These are phyloP conservation scores for Avicennia marina DNA, from an alignment of 257 asterid species.

Conservation along the genomic window DNA sequence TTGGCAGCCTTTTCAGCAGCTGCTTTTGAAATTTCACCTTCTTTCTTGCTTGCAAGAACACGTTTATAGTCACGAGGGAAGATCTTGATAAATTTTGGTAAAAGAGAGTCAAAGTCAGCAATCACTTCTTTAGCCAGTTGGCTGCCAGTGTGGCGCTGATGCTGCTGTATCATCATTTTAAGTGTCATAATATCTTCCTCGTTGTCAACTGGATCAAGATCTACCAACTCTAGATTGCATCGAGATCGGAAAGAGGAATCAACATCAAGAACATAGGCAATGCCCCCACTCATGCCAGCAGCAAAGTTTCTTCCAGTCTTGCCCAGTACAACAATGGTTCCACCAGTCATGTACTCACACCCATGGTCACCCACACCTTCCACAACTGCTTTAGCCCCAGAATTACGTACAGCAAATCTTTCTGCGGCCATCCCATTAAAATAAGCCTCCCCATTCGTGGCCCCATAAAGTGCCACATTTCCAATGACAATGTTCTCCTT, in stretches of 20 bases:
- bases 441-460: conserved; percentile 93
- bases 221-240: conserved; percentile 90
- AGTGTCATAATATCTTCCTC: conserved; percentile 81
- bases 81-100: conserved; percentile 86
- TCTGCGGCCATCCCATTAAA: conserved; percentile 99
- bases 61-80: conserved; percentile 91
- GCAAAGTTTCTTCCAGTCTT: conserved; percentile 95
- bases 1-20: conserved; percentile 44
- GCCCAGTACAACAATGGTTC: conserved; percentile 86
- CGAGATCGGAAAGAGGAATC: conserved; percentile 63
- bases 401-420: conserved; percentile 94
- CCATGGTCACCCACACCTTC: conserved; percentile 99
- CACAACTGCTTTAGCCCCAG: conserved; percentile 94
- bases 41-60: conserved; percentile 68
- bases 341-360: conserved; percentile 99
- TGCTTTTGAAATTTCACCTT: conserved; percentile 35
- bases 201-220: conserved; percentile 83
- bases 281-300: conserved; percentile 99
- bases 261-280: conserved; percentile 85
- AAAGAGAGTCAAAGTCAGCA: conserved; percentile 59
- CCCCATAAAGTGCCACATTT: conserved; percentile 96
- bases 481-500: conserved; percentile 95
- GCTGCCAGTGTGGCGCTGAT: conserved; percentile 92
- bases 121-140: conserved; percentile 79
- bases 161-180: conserved; percentile 96